A percentile compares a stretch with the other conserved stretches of the same genome.
Evolutionary conservation across 2,329 filamentous ascomycete genomes (phyloP).

Genomic region (Venturia asperata): DNA sequence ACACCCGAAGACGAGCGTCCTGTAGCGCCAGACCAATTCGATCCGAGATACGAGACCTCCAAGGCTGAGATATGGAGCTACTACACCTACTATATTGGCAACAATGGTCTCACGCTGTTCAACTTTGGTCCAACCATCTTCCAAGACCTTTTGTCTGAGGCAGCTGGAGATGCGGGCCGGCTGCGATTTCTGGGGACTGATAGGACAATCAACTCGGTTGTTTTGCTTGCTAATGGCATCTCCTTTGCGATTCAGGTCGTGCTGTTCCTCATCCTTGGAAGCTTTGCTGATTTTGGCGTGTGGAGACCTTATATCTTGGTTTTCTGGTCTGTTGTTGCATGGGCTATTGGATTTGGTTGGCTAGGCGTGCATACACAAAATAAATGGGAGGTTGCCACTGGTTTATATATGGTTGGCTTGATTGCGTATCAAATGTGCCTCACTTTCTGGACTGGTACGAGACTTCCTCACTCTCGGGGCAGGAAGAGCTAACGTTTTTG

Average conservation of each 20-base stretch:
- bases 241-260: constrained; percentile 60
- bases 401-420: constrained; percentile 59
- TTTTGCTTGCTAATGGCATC: constrained; percentile 59
- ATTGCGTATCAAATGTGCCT: constrained; percentile 61
- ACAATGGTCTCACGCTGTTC: constrained; percentile 55
- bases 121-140: constrained; percentile 61
- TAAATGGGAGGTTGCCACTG: constrained; percentile 55
- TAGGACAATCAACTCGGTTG: constrained; percentile 58
- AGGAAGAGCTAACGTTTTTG: constrained; percentile 25
- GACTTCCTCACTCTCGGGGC: neutral
- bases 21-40: constrained; percentile 18
- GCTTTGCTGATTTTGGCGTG: constrained; percentile 56
- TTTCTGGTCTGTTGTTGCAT: constrained; percentile 53
- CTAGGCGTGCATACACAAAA: constrained; percentile 54
- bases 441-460: constrained; percentile 54
- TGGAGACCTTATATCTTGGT: constrained; percentile 58
- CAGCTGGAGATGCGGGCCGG: constrained; percentile 45
- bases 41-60: constrained; percentile 11
- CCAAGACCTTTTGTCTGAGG: constrained; percentile 54
- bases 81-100: constrained; percentile 24
- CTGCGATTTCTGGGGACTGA: constrained; percentile 48
- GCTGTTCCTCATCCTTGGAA: constrained; percentile 47
- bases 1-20: constrained; percentile 1
- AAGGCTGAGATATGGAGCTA: constrained; percentile 17
- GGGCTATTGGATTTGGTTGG: constrained; percentile 59